Conservation (phyloP, 2,329 filamentous ascomycete genomes). For the Trichoderma guizhouense region DNA sequence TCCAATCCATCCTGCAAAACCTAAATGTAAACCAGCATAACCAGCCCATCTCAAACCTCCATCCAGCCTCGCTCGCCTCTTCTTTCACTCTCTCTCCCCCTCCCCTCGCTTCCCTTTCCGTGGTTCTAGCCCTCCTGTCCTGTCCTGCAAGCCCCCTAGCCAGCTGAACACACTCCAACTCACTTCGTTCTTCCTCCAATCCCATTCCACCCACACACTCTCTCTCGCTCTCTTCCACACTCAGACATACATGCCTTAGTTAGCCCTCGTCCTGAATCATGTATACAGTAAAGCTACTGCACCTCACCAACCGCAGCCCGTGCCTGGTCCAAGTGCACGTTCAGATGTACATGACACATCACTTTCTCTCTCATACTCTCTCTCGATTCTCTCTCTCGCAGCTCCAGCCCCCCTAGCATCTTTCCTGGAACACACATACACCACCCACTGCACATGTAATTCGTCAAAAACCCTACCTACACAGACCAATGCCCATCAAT, state of each 20-base stretch:
- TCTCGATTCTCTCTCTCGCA: too few relatives aligned
- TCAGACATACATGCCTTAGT: not conserved
- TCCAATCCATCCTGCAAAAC: not conserved
- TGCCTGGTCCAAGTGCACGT: not conserved
- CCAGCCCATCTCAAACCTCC: not conserved
- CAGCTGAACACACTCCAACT: constrained; percentile 2
- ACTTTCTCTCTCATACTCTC: not conserved
- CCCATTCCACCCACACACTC: not conserved
- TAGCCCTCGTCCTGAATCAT: not conserved
- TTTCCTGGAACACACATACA: not conserved
- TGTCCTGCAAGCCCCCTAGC: not conserved
- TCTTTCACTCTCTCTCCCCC: not conserved
- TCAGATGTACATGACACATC: not conserved
- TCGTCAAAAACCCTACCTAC: not conserved
- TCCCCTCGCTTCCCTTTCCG: not conserved
- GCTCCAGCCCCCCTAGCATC: not conserved
- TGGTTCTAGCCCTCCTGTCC: not conserved
- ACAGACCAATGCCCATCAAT: not conserved
- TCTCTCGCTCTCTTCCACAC: not conserved
- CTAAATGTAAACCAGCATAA: not conserved
- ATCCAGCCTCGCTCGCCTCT: not conserved
- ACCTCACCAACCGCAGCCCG: not conserved
- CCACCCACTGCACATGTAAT: not conserved
- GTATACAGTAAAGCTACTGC: not conserved
- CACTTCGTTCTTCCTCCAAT: not conserved